A percentile compares a stretch with the other conserved stretches of the same genome.
These are phyloP conservation scores for Juglanconis oblonga DNA, from an alignment of 2,329 filamentous ascomycete species.

Conservation along the genomic window DNA sequence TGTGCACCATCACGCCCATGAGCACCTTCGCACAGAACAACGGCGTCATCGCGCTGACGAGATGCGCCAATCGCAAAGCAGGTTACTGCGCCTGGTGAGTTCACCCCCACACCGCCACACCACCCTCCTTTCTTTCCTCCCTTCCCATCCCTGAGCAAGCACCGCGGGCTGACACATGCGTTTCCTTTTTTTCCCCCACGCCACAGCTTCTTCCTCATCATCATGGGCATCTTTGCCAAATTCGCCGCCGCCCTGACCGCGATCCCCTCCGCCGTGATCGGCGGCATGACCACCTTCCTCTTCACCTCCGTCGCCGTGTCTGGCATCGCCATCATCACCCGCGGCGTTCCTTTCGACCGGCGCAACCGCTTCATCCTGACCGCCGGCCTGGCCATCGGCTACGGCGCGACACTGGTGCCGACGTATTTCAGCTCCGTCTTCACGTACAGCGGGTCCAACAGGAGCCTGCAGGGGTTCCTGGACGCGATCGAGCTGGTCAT, in stretches of 20 bases:
- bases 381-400: constrained; percentile 69
- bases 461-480: constrained; percentile 67
- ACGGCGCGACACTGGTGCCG: constrained; percentile 64
- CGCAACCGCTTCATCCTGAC: constrained; percentile 81
- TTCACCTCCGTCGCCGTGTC: constrained; percentile 75
- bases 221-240: constrained; percentile 82
- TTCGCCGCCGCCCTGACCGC: constrained; percentile 76
- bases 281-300: constrained; percentile 77
- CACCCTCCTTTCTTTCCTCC: too few relatives aligned
- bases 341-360: constrained; percentile 69
- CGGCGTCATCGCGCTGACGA: constrained; percentile 76
- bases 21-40: constrained; percentile 82
- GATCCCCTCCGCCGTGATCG: constrained; percentile 66
- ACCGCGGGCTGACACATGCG: background rate
- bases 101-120: too few relatives aligned
- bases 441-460: constrained; percentile 67
- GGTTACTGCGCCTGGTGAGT: constrained; percentile 68
- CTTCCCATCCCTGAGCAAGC: background rate
- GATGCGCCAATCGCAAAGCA: constrained; percentile 77
- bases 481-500: constrained; percentile 72
- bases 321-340: constrained; percentile 72
- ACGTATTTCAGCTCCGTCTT: constrained; percentile 71
- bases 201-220: constrained; percentile 63
- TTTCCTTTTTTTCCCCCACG: constrained; percentile 2
- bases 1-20: constrained; percentile 79